phyloP scores from a whole-genome alignment of 441 rosid species.

The Populus trichocarpa region DNA sequence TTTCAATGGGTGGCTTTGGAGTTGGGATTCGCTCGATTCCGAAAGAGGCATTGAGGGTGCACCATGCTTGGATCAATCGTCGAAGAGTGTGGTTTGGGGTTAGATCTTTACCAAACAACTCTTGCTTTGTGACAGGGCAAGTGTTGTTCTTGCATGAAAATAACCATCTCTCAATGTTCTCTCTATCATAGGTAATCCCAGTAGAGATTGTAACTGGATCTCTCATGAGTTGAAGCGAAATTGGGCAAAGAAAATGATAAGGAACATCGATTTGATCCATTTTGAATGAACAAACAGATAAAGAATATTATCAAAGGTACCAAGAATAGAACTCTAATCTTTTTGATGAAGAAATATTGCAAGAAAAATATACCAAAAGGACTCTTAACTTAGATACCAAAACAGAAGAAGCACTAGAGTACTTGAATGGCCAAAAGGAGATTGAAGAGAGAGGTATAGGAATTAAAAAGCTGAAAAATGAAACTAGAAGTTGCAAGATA shows the following conservation, averaged over 20 bases:
- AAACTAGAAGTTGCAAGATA: not conserved
- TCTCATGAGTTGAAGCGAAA: conserved; percentile 61
- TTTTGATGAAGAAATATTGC: too few species aligned
- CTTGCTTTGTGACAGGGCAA: conserved; percentile 55
- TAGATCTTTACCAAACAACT: conserved; percentile 24
- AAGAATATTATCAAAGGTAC: too few species aligned
- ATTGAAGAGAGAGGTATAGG: not conserved
- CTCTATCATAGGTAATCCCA: conserved; percentile 62
- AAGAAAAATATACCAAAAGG: too few species aligned
- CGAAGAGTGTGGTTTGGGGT: conserved; percentile 63
- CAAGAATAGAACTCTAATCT: too few species aligned
- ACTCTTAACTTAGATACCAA: too few species aligned
- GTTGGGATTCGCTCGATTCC: conserved; percentile 55
- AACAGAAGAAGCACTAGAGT: too few species aligned
- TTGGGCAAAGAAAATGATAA: conserved; percentile 48
- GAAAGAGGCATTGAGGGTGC: conserved; percentile 42
- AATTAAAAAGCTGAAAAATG: conserved; percentile 1
- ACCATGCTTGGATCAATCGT: conserved; percentile 62
- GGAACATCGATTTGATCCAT: conserved; percentile 52
- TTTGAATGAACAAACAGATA: not conserved
- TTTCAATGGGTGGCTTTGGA: conserved; percentile 36
- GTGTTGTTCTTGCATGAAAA: conserved; percentile 35
- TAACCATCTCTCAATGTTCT: conserved; percentile 49
- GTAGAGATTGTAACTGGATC: conserved; percentile 59
- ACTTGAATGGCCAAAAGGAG: too few species aligned